A percentile compares a stretch with the other conserved stretches of the same genome.
Evolutionary conservation across 2,329 filamentous ascomycete species (phyloP).

Genomic region (Hymenoscyphus albidus): DNA sequence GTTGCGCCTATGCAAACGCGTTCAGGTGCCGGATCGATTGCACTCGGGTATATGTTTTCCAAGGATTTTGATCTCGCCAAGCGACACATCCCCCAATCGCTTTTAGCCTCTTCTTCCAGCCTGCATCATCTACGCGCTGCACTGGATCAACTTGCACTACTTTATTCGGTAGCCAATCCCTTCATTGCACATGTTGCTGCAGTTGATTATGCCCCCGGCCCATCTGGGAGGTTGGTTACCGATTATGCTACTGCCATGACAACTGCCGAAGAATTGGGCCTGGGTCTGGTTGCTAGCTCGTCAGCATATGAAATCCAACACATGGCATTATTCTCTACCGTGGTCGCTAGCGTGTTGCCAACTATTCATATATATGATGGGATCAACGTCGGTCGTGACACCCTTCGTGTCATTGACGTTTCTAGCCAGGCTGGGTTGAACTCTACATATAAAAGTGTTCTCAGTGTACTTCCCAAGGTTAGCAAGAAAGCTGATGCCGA

Average conservation of each 20-base stretch:
- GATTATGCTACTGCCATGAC: conserved; percentile 82
- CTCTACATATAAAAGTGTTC: conserved; percentile 63
- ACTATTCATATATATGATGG: conserved; percentile 87
- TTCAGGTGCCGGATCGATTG: conserved; percentile 82
- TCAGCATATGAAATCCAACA: conserved; percentile 93
- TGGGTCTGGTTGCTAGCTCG: conserved; percentile 79
- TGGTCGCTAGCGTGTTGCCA: conserved; percentile 74
- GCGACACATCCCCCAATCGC: conserved; percentile 84
- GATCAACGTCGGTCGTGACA: conserved; percentile 77
- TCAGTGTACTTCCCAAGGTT: conserved; percentile 56
- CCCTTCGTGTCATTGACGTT: conserved; percentile 76
- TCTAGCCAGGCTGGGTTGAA: conserved; percentile 68
- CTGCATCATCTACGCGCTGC: conserved; percentile 76
- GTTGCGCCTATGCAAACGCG: conserved; percentile 82
- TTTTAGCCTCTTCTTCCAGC: conserved; percentile 81
- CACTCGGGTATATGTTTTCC: conserved; percentile 95
- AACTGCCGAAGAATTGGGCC: conserved; percentile 82
- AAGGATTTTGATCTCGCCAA: conserved; percentile 92
- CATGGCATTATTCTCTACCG: conserved; percentile 84
- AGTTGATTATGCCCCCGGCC: conserved; percentile 69
- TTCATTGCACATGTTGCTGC: conserved; percentile 91
- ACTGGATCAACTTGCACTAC: conserved; percentile 84
- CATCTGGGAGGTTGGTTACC: conserved; percentile 65
- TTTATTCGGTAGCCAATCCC: conserved; percentile 89
- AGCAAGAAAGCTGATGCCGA: conserved; percentile 70